A percentile compares a stretch with the other conserved stretches of the same genome.
These are phyloP conservation scores for Colletotrichum liaoningense DNA, from an alignment of 2,329 filamentous ascomycete genomes.

Conservation along the genomic window DNA sequence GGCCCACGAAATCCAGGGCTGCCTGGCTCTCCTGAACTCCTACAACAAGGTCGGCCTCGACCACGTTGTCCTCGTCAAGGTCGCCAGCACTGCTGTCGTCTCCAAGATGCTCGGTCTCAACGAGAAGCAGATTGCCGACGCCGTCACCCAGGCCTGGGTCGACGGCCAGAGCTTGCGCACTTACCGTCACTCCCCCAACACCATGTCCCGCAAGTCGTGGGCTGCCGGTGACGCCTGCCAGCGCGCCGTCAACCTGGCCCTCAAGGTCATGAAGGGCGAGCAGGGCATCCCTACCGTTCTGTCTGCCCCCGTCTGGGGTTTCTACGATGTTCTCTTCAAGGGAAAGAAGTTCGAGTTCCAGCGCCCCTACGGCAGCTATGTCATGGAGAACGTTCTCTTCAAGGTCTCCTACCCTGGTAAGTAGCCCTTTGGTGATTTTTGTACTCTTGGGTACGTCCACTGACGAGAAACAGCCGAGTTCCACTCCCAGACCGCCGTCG, in stretches of 20 bases:
- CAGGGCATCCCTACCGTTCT: slow-evolving; percentile 91
- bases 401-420: slow-evolving; percentile 97
- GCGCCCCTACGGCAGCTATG: slow-evolving; percentile 95
- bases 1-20: slow-evolving; percentile 98
- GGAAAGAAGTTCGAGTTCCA: slow-evolving; percentile 97
- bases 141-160: slow-evolving; percentile 96
- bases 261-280: slow-evolving; percentile 94
- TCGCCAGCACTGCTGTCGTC: slow-evolving; percentile 92
- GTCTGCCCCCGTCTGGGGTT: slow-evolving; percentile 93
- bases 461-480: slow-evolving; percentile 76
- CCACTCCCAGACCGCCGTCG: slow-evolving; percentile 98
- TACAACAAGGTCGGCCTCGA: slow-evolving; percentile 99
- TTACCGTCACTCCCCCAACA: slow-evolving; percentile 97
- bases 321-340: slow-evolving; percentile 98
- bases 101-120: slow-evolving; percentile 93
- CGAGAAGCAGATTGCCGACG: slow-evolving; percentile 93
- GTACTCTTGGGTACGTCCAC: neutral
- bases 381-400: slow-evolving; percentile 99
- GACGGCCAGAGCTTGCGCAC: slow-evolving; percentile 96
- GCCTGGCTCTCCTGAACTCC: slow-evolving; percentile 95
- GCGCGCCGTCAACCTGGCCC: slow-evolving; percentile 88
- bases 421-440: slow-evolving; percentile 40
- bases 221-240: slow-evolving; percentile 98
- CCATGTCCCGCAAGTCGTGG: slow-evolving; percentile 99
- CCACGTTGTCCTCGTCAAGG: slow-evolving; percentile 98